phyloP scores from a whole-genome alignment of 2,329 filamentous ascomycete species.

The Diaporthe helianthi region DNA sequence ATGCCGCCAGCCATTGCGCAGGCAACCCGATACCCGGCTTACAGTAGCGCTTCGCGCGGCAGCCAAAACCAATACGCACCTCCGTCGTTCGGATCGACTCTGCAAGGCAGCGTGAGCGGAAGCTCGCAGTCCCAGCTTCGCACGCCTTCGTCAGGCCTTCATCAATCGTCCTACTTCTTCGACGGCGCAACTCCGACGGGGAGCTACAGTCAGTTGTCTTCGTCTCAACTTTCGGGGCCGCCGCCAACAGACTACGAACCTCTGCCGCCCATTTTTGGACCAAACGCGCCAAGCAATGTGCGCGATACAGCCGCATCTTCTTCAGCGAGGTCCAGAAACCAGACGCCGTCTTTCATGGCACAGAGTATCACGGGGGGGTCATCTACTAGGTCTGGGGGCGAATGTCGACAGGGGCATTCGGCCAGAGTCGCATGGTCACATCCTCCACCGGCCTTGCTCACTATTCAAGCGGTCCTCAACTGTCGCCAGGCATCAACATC shows the following conservation, averaged over 20 bases:
- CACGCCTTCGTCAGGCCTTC: neutral
- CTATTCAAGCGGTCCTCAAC: too few relatives aligned
- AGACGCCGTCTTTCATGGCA: neutral
- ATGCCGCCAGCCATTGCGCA: neutral
- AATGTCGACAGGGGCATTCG: neutral
- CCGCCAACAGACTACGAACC: neutral
- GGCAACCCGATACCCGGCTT: neutral
- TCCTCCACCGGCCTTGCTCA: too few relatives aligned
- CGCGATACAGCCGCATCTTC: neutral
- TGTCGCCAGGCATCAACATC: neutral
- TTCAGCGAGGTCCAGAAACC: neutral
- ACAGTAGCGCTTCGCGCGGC: too few relatives aligned
- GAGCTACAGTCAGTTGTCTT: neutral
- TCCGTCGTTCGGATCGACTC: neutral
- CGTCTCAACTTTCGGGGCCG: neutral
- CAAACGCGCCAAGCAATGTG: neutral
- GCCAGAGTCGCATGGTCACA: too few relatives aligned
- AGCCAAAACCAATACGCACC: neutral
- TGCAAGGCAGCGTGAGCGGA: neutral
- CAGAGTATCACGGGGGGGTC: neutral
- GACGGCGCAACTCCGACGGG: neutral
- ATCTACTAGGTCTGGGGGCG: neutral
- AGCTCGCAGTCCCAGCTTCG: neutral
- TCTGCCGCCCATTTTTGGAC: neutral
- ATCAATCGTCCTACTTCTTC: neutral